A percentile compares a stretch with the other conserved stretches of the same genome.
Conservation (phyloP, 768 basidiomycete genomes). For the Termitomyces sp. region DNA sequence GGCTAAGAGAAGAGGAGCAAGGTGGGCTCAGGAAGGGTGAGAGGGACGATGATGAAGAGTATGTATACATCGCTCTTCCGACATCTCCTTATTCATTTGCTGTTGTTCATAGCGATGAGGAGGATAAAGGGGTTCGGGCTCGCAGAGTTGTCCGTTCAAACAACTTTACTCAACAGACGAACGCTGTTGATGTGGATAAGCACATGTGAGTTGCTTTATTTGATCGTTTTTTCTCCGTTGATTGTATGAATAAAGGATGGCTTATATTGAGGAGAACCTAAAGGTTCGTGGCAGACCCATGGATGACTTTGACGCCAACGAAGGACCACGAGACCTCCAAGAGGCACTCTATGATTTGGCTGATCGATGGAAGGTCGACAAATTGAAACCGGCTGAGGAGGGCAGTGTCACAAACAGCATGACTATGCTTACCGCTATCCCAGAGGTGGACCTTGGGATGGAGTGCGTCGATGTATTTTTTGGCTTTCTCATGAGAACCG, state of each 20-base stretch:
- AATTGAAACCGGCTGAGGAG: constrained; percentile 65
- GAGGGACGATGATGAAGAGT: constrained; percentile 57
- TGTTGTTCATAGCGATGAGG: constrained; percentile 41
- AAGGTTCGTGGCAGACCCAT: constrained; percentile 58
- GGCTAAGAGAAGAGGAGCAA: constrained; percentile 39
- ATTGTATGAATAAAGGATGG: constrained; percentile 62
- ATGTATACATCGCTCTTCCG: constrained; percentile 18
- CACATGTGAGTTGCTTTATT: constrained; percentile 69
- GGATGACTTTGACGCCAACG: constrained; percentile 39
- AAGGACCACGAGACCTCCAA: constrained; percentile 57
- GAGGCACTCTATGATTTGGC: constrained; percentile 75
- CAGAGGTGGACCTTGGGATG: constrained; percentile 97
- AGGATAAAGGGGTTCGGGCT: constrained; percentile 65
- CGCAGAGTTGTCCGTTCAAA: constrained; percentile 73
- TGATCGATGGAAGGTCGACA: constrained; percentile 58
- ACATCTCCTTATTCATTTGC: background rate
- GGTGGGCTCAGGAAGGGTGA: constrained; percentile 56
- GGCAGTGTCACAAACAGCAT: constrained; percentile 91
- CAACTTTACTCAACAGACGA: constrained; percentile 98
- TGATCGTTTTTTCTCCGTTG: background rate
- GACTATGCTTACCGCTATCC: constrained; percentile 96
- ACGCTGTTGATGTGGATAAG: constrained; percentile 93
- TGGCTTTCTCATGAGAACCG: background rate
- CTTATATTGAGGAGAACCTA: constrained; percentile 94
- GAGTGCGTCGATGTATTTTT: constrained; percentile 59